phyloP scores from a whole-genome alignment of 495 filamentous ascomycete species.

The Lophiotrema nucula region DNA sequence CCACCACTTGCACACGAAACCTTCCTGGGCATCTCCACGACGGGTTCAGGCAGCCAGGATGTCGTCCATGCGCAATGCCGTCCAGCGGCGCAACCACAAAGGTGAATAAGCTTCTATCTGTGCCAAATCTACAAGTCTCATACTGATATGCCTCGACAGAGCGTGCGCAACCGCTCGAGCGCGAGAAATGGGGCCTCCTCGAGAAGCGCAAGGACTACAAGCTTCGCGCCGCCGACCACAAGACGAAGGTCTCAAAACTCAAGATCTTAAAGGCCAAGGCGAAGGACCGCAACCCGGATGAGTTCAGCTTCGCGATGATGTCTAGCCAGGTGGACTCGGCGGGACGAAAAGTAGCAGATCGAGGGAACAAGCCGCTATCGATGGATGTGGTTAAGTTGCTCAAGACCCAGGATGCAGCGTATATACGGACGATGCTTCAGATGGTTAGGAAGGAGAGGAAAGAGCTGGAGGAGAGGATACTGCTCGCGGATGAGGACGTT shows the following conservation, averaged over 20 bases:
- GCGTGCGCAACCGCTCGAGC: slow-evolving; percentile 77
- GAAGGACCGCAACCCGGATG: slow-evolving; percentile 86
- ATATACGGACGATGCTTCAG: slow-evolving; percentile 69
- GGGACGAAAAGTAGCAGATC: slow-evolving; percentile 57
- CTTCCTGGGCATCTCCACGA: no score
- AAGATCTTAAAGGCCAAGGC: slow-evolving; percentile 78
- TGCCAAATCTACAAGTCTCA: no score
- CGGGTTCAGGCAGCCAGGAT: no score
- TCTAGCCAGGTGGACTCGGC: slow-evolving; percentile 60
- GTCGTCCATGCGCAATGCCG: slow-evolving; percentile 78
- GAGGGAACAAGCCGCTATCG: slow-evolving; percentile 52
- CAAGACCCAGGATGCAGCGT: slow-evolving; percentile 95
- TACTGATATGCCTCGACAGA: no score
- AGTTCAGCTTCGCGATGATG: slow-evolving; percentile 94
- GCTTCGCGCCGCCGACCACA: slow-evolving; percentile 84
- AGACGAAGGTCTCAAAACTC: slow-evolving; percentile 76
- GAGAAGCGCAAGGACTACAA: slow-evolving; percentile 97
- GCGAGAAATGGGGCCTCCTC: slow-evolving; percentile 77
- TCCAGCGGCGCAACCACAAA: slow-evolving; percentile 72
- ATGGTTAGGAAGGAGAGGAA: slow-evolving; percentile 59
- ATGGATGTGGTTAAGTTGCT: slow-evolving; percentile 76
- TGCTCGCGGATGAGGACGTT: slow-evolving; percentile 38
- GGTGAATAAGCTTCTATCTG: no score
- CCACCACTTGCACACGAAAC: no score
- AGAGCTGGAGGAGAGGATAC: slow-evolving; percentile 55